Evolutionary conservation across 2,329 filamentous ascomycete genomes (phyloP), one percentile per base, ranked within the genome.

Genomic region (Penicillium sp.): DNA sequence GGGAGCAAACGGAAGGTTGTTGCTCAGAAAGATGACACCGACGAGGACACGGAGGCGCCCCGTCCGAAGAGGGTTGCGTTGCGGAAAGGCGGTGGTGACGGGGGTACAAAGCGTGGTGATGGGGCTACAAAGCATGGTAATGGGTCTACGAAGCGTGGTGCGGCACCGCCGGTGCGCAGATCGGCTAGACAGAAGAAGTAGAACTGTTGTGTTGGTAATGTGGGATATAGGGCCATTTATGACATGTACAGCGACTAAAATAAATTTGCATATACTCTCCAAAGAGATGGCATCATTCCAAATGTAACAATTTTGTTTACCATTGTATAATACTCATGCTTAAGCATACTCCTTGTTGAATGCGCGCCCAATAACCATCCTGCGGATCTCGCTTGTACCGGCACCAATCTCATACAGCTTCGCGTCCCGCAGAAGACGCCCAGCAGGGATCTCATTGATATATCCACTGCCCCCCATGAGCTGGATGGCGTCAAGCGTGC

Each of bases 331-430:
- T 13, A 19, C 24, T 40, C 32, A 50, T 54, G 33, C 43, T 42
- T 55, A 64, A 38, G 66, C 80, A 67, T 83, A 95, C 70, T 94
- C 84, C 72, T 86, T 90, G 70, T 95, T 95, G 60, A 95, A 96
- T 1, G 83, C 86, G 57, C 90, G 77, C 26, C 93, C 91, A 64
- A 98, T 95, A 4, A 98, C 88, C 82, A 97, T 94, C 57, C 90
- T 78, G 57, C 93, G 78, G 44, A 98, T 84, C 73, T 98, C 93
- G 53, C 88, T 95, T 3, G 93, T 97, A 6, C 93, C 93, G 5
- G 93, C 93, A 1, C 93, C 93, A 66, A 98, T 97, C 72, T 97
- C 93, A 68, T 98, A 98, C 53, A 98, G 69, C 66, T 85, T 85
- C 4, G 82, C 82, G 70, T 85, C 82, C 63, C 93, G 73, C 60